Evolutionary conservation across 805 yeast species (phyloP), one percentile per base, ranked within the genome.

Genomic region (Candida chauliodis): DNA sequence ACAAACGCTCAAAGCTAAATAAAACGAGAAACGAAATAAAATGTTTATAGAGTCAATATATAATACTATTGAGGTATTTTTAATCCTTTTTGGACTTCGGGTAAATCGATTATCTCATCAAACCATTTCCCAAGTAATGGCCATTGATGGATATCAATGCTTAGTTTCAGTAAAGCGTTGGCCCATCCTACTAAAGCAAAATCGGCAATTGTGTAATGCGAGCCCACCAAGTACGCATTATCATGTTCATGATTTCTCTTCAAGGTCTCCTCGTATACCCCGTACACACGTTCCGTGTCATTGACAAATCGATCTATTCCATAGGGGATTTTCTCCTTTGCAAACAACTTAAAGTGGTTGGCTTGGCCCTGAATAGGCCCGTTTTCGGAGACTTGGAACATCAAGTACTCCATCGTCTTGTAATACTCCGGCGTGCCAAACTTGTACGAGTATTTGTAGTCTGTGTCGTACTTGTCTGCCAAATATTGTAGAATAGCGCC

Each of bases 321-420:
- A 50, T 76, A 78, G 13, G 71, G 76, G 29, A 75, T 50, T 48
- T 76, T 71, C 43, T 75, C 83, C 0, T 61, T 54, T 3, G 81
- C 76, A 48, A 41, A 68, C 3, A 37, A 15, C 2, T 42, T 26
- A 51, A 78, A 80, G 51, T 73, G 79, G 43, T 57, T 52, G 28
- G 73, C 75, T 51, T 79, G 84, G 8, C 85, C 84, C 49, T 72
- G 78, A 69, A 71, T 75, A 40, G 84, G 84, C 19, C 81, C 75
- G 13, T 41, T 32, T 26, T 41, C 42, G 5, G 81, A 78, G 61
- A 73, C 67, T 47, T 77, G 82, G 66, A 76, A 79, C 28, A 66
- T 63, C 5, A 73, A 45, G 72, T 80, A 69, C 45, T 76, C 77
- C 46, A 71, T 50, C 50, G 72, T 70, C 44, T 66, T 69, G 56